Conservation (phyloP, 805 yeast species). For the Ogataea pilisensis region DNA sequence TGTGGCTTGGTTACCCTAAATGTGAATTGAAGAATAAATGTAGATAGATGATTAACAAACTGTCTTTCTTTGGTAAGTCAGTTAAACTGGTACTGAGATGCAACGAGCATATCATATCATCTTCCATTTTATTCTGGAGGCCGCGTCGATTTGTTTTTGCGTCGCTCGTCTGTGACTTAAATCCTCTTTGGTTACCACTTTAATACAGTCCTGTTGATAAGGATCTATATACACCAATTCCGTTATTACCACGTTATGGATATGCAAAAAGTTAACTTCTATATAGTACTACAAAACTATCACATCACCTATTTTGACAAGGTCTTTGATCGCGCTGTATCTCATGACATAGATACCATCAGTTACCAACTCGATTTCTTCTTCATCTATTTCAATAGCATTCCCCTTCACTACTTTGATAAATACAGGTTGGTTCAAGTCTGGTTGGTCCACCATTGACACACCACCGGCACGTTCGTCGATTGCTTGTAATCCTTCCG, state of each 20-base stretch:
- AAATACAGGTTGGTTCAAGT: slow-evolving; percentile 73
- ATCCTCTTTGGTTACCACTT: too few species aligned
- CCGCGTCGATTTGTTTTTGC: too few species aligned
- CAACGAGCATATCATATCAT: too few species aligned
- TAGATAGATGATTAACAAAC: too few species aligned
- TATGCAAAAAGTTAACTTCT: background rate
- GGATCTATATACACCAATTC: too few species aligned
- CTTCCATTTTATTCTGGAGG: too few species aligned
- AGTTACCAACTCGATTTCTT: slow-evolving; percentile 50
- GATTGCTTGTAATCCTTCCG: slow-evolving; percentile 62
- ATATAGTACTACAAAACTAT: slow-evolving; percentile 33
- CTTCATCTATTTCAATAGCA: slow-evolving; percentile 43
- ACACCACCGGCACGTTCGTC: slow-evolving; percentile 69
- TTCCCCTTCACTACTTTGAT: slow-evolving; percentile 45
- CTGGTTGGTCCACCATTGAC: slow-evolving; percentile 79
- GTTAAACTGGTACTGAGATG: too few species aligned
- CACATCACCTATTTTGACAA: slow-evolving; percentile 38
- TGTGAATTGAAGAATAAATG: too few species aligned
- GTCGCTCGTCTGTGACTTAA: background rate
- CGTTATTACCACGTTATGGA: background rate
- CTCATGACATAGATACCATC: slow-evolving; percentile 76
- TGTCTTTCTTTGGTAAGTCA: too few species aligned
- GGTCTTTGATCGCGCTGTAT: slow-evolving; percentile 48
- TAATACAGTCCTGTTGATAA: too few species aligned
- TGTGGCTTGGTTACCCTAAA: background rate